These are phyloP conservation scores for Podaxis sp. DNA, from an alignment of 768 basidiomycete species.

Conservation along the genomic window DNA sequence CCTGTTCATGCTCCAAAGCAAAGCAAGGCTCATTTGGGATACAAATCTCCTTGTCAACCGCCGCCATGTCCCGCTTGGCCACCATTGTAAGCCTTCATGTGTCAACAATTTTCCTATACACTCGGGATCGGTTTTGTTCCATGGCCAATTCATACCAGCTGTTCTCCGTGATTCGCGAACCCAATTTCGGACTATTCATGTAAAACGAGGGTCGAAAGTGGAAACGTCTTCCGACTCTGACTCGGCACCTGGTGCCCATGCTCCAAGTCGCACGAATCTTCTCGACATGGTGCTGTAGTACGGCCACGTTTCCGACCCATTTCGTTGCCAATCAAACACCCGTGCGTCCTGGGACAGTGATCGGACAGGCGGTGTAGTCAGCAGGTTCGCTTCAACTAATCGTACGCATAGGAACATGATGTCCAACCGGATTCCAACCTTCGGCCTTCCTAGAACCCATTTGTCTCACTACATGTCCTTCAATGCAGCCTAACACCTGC, in stretches of 20 bases:
- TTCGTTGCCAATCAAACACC: neutral
- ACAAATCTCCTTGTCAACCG: neutral
- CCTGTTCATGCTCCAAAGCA: neutral
- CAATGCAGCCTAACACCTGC: conserved; percentile 4
- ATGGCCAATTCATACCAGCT: neutral
- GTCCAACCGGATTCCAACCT: neutral
- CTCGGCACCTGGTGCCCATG: neutral
- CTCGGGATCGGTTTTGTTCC: neutral
- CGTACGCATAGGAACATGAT: neutral
- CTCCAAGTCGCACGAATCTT: neutral
- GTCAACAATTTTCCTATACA: neutral
- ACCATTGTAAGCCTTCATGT: neutral
- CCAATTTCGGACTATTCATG: neutral
- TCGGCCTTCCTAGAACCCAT: neutral
- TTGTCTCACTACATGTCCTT: neutral
- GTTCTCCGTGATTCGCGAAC: conserved; percentile 11
- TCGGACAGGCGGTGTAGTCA: neutral
- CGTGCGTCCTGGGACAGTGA: conserved; percentile 1
- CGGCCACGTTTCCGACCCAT: neutral
- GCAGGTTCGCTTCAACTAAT: neutral
- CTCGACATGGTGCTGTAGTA: neutral
- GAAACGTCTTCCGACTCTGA: neutral
- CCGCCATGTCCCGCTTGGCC: neutral
- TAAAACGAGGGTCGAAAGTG: neutral
- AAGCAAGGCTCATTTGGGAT: neutral